A percentile compares a stretch with the other conserved stretches of the same genome.
Evolutionary conservation across 1,284 basidiomycete genomes (phyloP).

Genomic region (Sporisorium scitamineum): DNA sequence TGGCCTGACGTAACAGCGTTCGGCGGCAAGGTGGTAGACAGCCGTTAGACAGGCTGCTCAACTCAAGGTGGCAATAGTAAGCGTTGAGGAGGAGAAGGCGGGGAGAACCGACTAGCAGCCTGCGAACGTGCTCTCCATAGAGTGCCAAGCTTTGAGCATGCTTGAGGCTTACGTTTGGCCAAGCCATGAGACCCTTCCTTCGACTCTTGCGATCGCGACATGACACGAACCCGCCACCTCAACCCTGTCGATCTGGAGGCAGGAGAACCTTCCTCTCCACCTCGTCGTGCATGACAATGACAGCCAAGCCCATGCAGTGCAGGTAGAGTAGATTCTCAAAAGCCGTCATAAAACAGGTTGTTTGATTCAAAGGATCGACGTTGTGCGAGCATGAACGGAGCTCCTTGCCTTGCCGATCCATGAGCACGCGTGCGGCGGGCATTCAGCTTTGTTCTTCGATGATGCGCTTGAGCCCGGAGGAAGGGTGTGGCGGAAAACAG

Average conservation of each 20-base stretch:
- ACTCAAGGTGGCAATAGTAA: neutral
- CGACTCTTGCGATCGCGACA: neutral
- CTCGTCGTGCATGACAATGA: neutral
- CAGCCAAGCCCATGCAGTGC: slow-evolving; percentile 10
- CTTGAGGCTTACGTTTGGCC: neutral
- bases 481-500: neutral
- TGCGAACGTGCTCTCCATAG: neutral
- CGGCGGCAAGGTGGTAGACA: neutral
- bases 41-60: no score
- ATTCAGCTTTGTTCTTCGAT: neutral
- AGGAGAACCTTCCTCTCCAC: neutral
- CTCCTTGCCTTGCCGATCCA: slow-evolving; percentile 14
- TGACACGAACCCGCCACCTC: neutral
- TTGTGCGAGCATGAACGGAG: neutral
- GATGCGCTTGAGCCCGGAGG: neutral
- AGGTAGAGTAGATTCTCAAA: neutral
- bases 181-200: neutral
- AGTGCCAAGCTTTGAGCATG: neutral
- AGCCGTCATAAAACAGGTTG: neutral
- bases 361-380: no score
- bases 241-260: slow-evolving; percentile 1
- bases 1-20: no score
- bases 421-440: slow-evolving; percentile 28
- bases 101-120: neutral
- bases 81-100: neutral